Evolutionary conservation across 495 filamentous ascomycete species (phyloP), one percentile per base, ranked within the genome.

Genomic region (Penicillium dipodomyicola): DNA sequence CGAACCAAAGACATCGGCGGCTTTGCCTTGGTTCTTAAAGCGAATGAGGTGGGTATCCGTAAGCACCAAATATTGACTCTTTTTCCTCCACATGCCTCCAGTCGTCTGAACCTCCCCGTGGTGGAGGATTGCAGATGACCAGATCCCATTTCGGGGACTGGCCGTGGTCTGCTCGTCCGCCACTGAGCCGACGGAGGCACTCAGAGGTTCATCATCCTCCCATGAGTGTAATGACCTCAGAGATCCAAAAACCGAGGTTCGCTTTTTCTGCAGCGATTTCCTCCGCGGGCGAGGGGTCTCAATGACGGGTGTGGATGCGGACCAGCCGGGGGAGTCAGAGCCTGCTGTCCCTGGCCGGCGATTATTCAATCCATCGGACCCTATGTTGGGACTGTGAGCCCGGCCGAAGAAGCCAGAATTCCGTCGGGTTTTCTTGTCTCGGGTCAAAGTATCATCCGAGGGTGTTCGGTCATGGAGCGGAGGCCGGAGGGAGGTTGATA

Each of bases 51-150:
- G 87, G 23, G 84, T 84, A 45, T 92, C 86, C 10, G 92, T 97
- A 35, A 97, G 79, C n/a, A 96, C 94, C 30, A 97, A 75, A 61
- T 91, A 97, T 58, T 95, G 91, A 64, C 84, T 89, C 74, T 89
- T 92, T 68, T 90, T 88, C 68, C 90, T 82, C 69, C 96, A 84
- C 72, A 96, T 81, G 42, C 88, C 84, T 27, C 86, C 83, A 33
- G 89, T 89, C 2, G 87, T 87, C 71, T 96, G 90, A 23, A 95
- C 81, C 59, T 91, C 85, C 3, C 90, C 90, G 70, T 87, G 82
- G 55, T 88, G 82, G 15, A 87, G 63, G 32, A 87, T 81, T 23
- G 76, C 71, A 35, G 75, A 67, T 9, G 66, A 76, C 17, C 73
- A 78, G 19, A 74, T 73, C 43, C 65, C 62, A 45, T 67, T 67